These are phyloP conservation scores for Neurospora intermedia DNA, from an alignment of 495 filamentous ascomycete species.

Conservation along the genomic window DNA sequence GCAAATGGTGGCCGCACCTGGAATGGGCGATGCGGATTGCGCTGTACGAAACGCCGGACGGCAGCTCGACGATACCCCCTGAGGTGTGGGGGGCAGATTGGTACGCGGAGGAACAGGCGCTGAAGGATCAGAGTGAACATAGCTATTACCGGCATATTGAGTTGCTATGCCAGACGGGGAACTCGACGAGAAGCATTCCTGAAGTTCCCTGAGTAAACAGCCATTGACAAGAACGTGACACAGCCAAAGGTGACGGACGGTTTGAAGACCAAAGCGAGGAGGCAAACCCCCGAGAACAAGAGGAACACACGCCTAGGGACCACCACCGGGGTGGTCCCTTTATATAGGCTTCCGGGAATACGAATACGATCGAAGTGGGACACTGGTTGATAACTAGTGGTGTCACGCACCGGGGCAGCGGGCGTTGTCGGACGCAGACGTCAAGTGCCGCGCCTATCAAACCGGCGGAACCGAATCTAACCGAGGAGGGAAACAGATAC, in stretches of 20 bases:
- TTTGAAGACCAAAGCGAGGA: not conserved
- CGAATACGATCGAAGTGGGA: not conserved
- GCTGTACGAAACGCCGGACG: slow-evolving; percentile 26
- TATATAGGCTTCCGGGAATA: not conserved
- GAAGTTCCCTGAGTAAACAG: slow-evolving; percentile 14
- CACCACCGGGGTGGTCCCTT: not conserved
- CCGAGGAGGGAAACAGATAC: not conserved
- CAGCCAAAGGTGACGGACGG: not conserved
- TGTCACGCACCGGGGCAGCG: not conserved
- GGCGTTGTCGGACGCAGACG: not conserved
- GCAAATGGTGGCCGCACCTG: slow-evolving; percentile 44
- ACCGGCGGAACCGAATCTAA: not conserved
- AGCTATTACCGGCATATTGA: slow-evolving; percentile 36
- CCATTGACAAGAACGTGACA: not conserved
- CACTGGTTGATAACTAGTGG: not conserved
- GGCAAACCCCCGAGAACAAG: not conserved
- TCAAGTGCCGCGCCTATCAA: not conserved
- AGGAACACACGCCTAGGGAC: not conserved
- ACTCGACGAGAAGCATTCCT: slow-evolving; percentile 25
- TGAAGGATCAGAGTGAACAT: slow-evolving; percentile 18
- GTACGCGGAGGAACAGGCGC: slow-evolving; percentile 28
- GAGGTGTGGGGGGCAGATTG: slow-evolving; percentile 41
- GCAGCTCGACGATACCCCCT: slow-evolving; percentile 30
- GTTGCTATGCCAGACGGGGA: slow-evolving; percentile 36
- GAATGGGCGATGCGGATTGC: slow-evolving; percentile 45